These are phyloP conservation scores for Podaxis pistillaris DNA, from an alignment of 768 basidiomycete genomes.

Conservation along the genomic window DNA sequence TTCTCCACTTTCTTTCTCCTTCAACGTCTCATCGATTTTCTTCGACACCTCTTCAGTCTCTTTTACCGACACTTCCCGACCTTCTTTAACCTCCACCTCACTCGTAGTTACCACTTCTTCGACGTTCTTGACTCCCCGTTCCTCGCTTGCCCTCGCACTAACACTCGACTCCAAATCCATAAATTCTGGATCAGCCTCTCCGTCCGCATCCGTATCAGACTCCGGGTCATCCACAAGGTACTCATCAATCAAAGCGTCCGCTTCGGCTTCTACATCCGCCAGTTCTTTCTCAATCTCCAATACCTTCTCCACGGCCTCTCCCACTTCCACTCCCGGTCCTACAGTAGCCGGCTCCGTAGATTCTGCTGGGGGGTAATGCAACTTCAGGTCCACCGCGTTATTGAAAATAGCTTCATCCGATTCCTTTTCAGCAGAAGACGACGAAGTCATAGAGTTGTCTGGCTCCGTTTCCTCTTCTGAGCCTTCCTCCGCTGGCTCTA, in stretches of 20 bases:
- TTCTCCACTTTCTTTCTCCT: background rate
- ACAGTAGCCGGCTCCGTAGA: background rate
- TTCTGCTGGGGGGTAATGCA: constrained; percentile 21
- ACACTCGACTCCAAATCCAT: constrained; percentile 15
- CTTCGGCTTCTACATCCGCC: constrained; percentile 2
- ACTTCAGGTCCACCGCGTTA: constrained; percentile 18
- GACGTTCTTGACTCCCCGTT: background rate
- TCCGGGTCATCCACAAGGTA: constrained; percentile 13
- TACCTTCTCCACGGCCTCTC: background rate
- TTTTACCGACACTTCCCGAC: background rate
- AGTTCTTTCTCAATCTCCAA: background rate
- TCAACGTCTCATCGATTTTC: background rate
- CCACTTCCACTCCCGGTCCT: background rate
- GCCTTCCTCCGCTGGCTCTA: constrained; percentile 17
- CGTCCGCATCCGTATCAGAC: constrained; percentile 34
- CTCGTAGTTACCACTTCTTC: background rate
- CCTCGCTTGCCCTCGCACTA: constrained; percentile 3
- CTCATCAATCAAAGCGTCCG: constrained; percentile 2
- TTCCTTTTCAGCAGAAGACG: constrained; percentile 25
- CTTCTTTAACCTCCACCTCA: background rate
- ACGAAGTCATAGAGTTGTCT: constrained; percentile 31
- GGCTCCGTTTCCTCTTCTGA: constrained; percentile 27
- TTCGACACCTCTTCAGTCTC: background rate
- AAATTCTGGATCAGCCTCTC: constrained; percentile 35
- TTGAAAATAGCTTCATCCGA: constrained; percentile 15